These are phyloP conservation scores for Trichoderma sp. DNA, from an alignment of 2,329 filamentous ascomycete species.

Conservation along the genomic window DNA sequence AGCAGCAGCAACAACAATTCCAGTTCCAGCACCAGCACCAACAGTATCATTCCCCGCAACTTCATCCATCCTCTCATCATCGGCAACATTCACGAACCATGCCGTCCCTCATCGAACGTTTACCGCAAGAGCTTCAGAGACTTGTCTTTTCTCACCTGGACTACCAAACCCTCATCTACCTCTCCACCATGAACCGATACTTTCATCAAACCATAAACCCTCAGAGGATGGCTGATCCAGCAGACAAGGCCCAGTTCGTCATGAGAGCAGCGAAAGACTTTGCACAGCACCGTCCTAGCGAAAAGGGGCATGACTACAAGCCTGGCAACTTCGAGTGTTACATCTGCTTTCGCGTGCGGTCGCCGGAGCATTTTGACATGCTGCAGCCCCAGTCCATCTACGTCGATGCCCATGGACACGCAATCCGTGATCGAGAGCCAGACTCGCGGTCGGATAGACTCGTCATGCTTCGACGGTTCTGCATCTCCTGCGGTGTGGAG, in stretches of 20 bases:
- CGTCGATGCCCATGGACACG: conserved; percentile 35
- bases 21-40: background rate
- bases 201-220: conserved; percentile 39
- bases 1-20: background rate
- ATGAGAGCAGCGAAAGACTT: conserved; percentile 46
- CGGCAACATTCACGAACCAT: conserved; percentile 24
- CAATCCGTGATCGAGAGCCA: conserved; percentile 35
- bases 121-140: conserved; percentile 37
- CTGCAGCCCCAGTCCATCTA: conserved; percentile 38
- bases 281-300: conserved; percentile 41
- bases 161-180: conserved; percentile 44
- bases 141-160: conserved; percentile 41
- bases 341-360: conserved; percentile 44
- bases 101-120: conserved; percentile 35
- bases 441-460: conserved; percentile 31
- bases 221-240: conserved; percentile 36
- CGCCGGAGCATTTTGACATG: conserved; percentile 42
- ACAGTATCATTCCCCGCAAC: background rate
- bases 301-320: conserved; percentile 39
- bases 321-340: conserved; percentile 47
- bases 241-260: conserved; percentile 44
- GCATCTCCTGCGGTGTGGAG: conserved; percentile 44
- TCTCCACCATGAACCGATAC: conserved; percentile 40
- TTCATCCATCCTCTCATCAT: conserved; percentile 18
- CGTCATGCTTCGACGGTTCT: conserved; percentile 42